phyloP scores from a whole-genome alignment of 345 rosid genomes.

The Brassica juncea region DNA sequence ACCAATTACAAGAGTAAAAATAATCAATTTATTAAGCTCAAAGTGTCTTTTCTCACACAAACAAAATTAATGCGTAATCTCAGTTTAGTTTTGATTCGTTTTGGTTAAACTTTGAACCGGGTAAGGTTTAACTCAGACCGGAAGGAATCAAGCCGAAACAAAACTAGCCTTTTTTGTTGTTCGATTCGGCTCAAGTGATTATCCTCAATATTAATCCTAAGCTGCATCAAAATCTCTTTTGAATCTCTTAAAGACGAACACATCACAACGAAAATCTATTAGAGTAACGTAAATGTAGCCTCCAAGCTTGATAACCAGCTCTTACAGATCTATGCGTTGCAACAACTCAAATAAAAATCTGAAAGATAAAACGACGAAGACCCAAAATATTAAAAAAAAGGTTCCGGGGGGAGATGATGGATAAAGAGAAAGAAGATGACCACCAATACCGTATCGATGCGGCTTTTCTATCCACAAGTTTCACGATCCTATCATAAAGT shows the following conservation, averaged over 20 bases:
- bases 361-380: neutral
- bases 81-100: neutral
- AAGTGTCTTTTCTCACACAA: neutral
- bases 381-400: conserved; percentile 13
- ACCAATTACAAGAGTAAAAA: too few relatives aligned
- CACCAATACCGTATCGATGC: conserved; percentile 26
- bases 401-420: neutral
- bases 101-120: neutral
- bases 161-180: neutral
- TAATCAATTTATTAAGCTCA: neutral
- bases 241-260: neutral
- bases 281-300: conserved; percentile 19
- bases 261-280: neutral
- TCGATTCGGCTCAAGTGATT: neutral
- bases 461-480: conserved; percentile 40
- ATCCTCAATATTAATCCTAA: neutral
- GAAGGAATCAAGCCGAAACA: neutral
- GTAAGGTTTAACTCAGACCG: neutral
- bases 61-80: neutral
- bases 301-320: conserved; percentile 9
- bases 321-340: conserved; percentile 24
- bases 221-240: neutral
- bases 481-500: conserved; percentile 31
- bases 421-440: neutral
- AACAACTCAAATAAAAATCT: conserved; percentile 21